Evolutionary conservation across 352 stramenopile species (phyloP).

Genomic region (Globisporangium recalcitrans): DNA sequence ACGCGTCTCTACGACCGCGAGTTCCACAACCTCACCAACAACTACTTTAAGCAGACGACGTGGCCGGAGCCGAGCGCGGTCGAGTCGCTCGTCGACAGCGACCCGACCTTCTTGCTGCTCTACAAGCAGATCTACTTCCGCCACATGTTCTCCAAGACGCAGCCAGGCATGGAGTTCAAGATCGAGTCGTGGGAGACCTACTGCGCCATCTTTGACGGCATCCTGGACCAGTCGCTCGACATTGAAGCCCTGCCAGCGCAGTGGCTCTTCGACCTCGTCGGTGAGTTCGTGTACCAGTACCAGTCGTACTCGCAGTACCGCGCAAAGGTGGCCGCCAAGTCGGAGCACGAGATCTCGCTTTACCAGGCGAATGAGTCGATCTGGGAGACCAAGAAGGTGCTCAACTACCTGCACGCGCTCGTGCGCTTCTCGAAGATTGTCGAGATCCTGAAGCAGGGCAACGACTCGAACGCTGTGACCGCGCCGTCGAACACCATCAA

Average conservation of each 20-base stretch:
- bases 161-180: conserved; percentile 87
- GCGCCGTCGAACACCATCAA: conserved; percentile 73
- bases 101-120: conserved; percentile 91
- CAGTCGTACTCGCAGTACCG: conserved; percentile 97
- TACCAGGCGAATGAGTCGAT: conserved; percentile 85
- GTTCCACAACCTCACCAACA: conserved; percentile 84
- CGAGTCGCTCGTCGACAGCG: conserved; percentile 77
- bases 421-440: conserved; percentile 91
- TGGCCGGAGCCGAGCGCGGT: conserved; percentile 91
- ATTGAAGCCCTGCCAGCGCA: conserved; percentile 88
- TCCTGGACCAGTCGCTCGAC: conserved; percentile 83
- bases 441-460: conserved; percentile 70
- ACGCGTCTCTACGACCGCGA: conserved; percentile 84
- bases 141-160: conserved; percentile 92
- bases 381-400: conserved; percentile 94
- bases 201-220: conserved; percentile 91
- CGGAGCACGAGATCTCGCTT: conserved; percentile 46
- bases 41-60: conserved; percentile 93
- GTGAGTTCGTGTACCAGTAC: conserved; percentile 99
- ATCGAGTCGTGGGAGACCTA: conserved; percentile 93
- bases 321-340: conserved; percentile 71
- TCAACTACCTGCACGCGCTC: conserved; percentile 94
- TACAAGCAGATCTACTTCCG: conserved; percentile 97
- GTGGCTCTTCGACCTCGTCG: conserved; percentile 98
- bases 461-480: conserved; percentile 21